Evolutionary conservation across 352 stramenopile genomes (phyloP), one percentile per base, ranked within the genome.

Genomic region (Globisporangium parvum): DNA sequence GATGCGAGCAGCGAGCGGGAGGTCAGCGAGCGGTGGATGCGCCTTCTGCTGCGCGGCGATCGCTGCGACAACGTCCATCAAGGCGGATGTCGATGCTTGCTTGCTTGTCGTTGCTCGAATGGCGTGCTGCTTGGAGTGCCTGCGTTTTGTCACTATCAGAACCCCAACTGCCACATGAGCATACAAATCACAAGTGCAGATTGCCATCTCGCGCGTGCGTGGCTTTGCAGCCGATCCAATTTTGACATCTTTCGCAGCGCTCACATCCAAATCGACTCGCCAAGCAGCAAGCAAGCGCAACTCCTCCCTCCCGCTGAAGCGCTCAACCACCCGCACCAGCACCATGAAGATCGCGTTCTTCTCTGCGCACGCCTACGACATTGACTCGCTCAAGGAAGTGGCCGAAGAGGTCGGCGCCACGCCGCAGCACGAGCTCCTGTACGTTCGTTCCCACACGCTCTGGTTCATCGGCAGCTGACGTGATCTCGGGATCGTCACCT

Each of bases 291-390:
- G 15, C 41, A n/a, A 46, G 18, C 41, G 17, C 41, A 12, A 24
- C 41, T n/a, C 10, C 18, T 24, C 10, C 18, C 42, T 31, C 44
- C 3, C n/a, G 15, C 3, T 18, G 21, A 21, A 24, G 3, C 26
- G 1, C 24, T 12, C 26, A 51, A 15, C n/a, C n/a, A n/a, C n/a
- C n/a, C n/a, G n/a, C n/a, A n/a, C n/a, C n/a, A 9, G 39, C 33
- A 67, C 55, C 53, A 85, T 91, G 76, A 76, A 85, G 63, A 83
- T 92, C 65, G 77, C 77, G 37, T 88, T 88, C 69, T 89, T 89
- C 63, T 92, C 81, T 18, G 70, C 77, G 6, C 81, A 87, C 62
- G 72, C 59, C 49, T 89, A 92, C 67, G 78, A 92, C 64, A 80
- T 82, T 26, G 67, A 86, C 39, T 79, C 72, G 23, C 76, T 89